Evolutionary conservation across 2,329 filamentous ascomycete species (phyloP), one percentile per base, ranked within the genome.

Genomic region (Aspergillus versicolor): DNA sequence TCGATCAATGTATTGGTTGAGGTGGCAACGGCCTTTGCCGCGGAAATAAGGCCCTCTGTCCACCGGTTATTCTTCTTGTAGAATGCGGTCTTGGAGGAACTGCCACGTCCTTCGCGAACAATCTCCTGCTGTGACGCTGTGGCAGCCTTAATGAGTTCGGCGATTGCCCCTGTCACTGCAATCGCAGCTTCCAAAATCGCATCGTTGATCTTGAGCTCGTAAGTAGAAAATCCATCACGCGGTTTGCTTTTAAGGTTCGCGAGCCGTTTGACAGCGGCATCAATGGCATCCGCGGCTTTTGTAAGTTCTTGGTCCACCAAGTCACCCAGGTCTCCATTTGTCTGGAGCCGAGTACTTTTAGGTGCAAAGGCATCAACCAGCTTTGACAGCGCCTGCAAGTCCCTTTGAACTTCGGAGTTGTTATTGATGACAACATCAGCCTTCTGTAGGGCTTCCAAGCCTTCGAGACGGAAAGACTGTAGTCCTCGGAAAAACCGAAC

Each of bases 51-150:
- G 47, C 94, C 94, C 71, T 99, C 94, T 0, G 94, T 99, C 94
- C 94, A 99, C 52, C 94, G 86, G 78, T 97, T 99, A 84, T 99
- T 97, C 82, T 97, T 97, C 84, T 97, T 97, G 87, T 99, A 99
- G 76, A 99, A 99, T 22, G 92, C 92, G 2, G 92, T 95, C 57
- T 88, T 85, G 44, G 91, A 95, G 51, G 90, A 91, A 24, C 88
- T 89, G 37, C 94, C 94, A 19, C 90, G 88, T 7, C 94, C 94
- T 61, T 96, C 91, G 63, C 92, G 88, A 43, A 99, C 94, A 70
- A 99, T 99, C 78, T 99, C 94, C 73, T 96, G 88, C 73, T 99
- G 94, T 2, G 93, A 95, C 17, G 84, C 87, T 0, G 93, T 95
- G 6, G 94, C 94, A 1, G 94, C 94, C 76, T 94, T 93, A 81